Evolutionary conservation across 2,329 filamentous ascomycete genomes (phyloP), one percentile per base, ranked within the genome.

Genomic region (Trichoderma lentiforme): DNA sequence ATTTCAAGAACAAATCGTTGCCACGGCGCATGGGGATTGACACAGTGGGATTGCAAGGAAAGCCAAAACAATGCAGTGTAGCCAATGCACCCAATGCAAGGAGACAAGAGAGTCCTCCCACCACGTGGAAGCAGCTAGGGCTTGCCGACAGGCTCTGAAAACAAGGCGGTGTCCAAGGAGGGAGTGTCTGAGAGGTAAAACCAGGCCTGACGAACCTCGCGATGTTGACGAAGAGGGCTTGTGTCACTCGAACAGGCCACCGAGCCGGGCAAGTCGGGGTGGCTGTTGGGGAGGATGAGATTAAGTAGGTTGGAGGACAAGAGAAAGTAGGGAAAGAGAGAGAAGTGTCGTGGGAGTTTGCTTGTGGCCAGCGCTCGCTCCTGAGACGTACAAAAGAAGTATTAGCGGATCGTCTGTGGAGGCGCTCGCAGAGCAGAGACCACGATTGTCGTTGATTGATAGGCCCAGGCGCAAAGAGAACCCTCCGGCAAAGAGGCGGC

Each of bases 151-250:
- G 57, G 18, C 6, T 61, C 36, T 21, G 15, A 14, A 36, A 70
- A 58, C n/a, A 21, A 47, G 57, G 60, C 34, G 60, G 67, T 70
- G 28, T 70, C 47, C 30, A 62, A 28, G 57, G 39, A 21, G 39
- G n/a, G 14, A 34, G 57, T 26, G 21, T 39, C 8, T 61, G 57
- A 70, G 63, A 64, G 39, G 47, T 24, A 21, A 21, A 24, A 71
- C 61, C 65, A 15, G 14, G 71, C 21, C 51, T 7, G 47, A 77
- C 76, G 69, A 73, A 76, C 76, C 74, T 76, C 68, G 73, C 58
- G 70, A 71, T 73, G 64, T 70, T 72, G 73, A 72, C 65, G 57
- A 70, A 43, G 65, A 64, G 60, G 67, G 53, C 64, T 57, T 72
- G 73, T 74, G 71, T 71, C 51, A 73, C 74, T 73, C 70, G 61